Conservation (phyloP, 169 alveolate species). For the Plasmodium vivax region DNA sequence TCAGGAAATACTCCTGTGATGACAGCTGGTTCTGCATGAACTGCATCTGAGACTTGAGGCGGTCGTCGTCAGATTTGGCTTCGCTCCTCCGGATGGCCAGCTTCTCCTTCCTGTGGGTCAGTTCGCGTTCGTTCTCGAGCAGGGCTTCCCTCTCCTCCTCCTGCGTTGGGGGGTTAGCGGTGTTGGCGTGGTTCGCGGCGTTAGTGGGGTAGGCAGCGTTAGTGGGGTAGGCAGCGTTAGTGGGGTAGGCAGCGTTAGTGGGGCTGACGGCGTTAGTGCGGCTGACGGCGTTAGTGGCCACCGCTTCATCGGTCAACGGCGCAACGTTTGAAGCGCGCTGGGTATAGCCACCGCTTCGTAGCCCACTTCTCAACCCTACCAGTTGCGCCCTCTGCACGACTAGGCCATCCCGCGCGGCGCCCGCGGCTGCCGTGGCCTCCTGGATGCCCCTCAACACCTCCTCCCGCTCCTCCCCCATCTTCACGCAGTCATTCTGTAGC, state of each 20-base stretch:
- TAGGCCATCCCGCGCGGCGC: not conserved
- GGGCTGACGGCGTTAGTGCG: too few species aligned
- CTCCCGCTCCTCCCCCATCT: not conserved
- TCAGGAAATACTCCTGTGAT: conserved; percentile 45
- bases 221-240: not conserved
- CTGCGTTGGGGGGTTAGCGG: conserved; percentile 6
- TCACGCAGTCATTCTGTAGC: conserved; percentile 29
- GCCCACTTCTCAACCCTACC: not conserved
- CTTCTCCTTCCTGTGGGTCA: not conserved
- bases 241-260: not conserved
- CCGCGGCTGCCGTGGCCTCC: not conserved
- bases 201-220: too few species aligned
- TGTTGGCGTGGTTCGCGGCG: not conserved
- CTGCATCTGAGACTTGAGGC: conserved; percentile 21
- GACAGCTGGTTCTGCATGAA: conserved; percentile 44
- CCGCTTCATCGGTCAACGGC: not conserved
- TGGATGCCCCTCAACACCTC: not conserved
- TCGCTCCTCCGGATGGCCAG: conserved; percentile 8
- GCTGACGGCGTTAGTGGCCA: not conserved
- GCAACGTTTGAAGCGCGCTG: not conserved
- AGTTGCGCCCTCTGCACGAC: not conserved
- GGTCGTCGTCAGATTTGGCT: not conserved
- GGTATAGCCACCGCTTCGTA: not conserved
- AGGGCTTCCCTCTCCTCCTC: conserved; percentile 2
- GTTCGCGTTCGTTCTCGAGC: conserved; percentile 12